Evolutionary conservation across 148 eudicot genomes (phyloP), one percentile per base, ranked within the genome.

Genomic region (Silene latifolia): DNA sequence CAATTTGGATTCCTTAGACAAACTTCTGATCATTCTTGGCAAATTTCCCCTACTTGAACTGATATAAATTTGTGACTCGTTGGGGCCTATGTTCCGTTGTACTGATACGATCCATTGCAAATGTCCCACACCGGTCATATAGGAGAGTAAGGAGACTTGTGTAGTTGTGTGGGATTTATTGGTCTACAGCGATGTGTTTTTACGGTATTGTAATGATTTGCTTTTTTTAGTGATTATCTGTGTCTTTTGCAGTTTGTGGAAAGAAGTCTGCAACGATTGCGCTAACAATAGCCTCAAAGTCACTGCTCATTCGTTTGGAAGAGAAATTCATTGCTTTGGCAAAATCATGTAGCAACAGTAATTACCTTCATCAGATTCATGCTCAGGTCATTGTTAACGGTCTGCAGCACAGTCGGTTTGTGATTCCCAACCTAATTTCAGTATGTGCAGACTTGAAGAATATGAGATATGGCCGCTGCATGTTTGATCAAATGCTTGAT

Each of bases 401-500:
- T 25, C 73, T 83, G 5, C 72, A 79, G 20, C 69, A 79, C 66
- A 83, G 77, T 67, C 75, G 76, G 44, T 82, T 69, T 73, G 81
- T 88, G 67, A 53, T 79, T 21, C 88, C 91, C 17, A 83, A 74
- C 72, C 78, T 88, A 77, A 80, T 91, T 57, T 60, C 79, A 0
- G 56, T 53, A 4, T 85, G 78, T 35, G 76, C 79, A 0, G 79
- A 82, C 12, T 44, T 77, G 44, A 82, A 76, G 78, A 80, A 67
- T 61, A 70, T 85, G 71, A 74, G 29, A 8, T 51, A 84, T 70
- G 91, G 89, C 14, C 89, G 89, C 42, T 69, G 47, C 2, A n/a
- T 89, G 85, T 88, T 89, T 60, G 97, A 91, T 70, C 76, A 75
- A 83, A 82, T 88, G 68, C 82, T 80, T 1, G 73, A 79, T 71